Evolutionary conservation across 441 rosid species (phyloP).

Genomic region (Gossypium trilobum): DNA sequence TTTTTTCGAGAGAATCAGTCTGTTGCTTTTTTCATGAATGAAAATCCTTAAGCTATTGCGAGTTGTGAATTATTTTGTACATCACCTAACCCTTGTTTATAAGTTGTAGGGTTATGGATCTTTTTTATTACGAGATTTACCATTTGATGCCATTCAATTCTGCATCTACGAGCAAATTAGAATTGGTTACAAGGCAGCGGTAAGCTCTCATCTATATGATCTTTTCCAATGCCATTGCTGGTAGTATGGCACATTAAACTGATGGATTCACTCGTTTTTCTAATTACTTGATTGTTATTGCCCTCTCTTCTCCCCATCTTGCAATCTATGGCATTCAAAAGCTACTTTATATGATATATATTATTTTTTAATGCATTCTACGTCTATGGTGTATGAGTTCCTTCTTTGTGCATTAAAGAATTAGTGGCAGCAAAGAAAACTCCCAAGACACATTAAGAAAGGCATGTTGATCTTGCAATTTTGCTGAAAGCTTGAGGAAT

Average conservation of each 20-base stretch:
- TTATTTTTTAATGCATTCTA: constrained; percentile 10
- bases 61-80: background rate
- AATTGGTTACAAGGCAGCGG: constrained; percentile 71
- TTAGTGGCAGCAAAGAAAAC: background rate
- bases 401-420: background rate
- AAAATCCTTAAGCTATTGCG: background rate
- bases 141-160: constrained; percentile 94
- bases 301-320: background rate
- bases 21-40: background rate
- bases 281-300: background rate
- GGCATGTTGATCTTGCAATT: background rate
- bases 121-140: constrained; percentile 77
- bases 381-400: background rate
- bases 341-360: background rate
- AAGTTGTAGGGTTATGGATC: constrained; percentile 73
- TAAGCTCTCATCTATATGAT: constrained; percentile 28
- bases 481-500: background rate
- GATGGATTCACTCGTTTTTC: background rate
- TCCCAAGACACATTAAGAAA: background rate
- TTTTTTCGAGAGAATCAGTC: background rate
- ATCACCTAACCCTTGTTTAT: constrained; percentile 7
- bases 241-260: background rate
- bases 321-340: background rate
- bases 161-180: constrained; percentile 93
- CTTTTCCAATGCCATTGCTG: background rate